These are phyloP conservation scores for Coniochaeta ligniaria DNA, from an alignment of 2,329 filamentous ascomycete genomes.

Conservation along the genomic window DNA sequence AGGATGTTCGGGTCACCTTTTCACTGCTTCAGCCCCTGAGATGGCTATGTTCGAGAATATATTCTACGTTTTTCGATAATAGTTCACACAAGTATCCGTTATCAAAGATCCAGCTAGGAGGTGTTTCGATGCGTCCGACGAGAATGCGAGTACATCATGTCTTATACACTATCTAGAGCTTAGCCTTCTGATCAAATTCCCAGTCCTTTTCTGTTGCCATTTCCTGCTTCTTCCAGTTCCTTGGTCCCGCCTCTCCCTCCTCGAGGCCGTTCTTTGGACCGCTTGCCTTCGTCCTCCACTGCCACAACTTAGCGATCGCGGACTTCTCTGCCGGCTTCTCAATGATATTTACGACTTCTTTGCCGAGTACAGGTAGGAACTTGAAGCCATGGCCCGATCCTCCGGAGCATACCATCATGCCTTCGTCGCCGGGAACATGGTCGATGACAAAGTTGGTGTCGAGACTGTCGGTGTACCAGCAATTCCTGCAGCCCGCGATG, in stretches of 20 bases:
- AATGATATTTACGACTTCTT: constrained; percentile 2
- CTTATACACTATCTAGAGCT: background rate
- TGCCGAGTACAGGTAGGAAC: constrained; percentile 24
- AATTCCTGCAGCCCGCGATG: constrained; percentile 19
- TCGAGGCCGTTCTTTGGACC: background rate
- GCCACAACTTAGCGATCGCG: background rate
- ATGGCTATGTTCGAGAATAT: no score
- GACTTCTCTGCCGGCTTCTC: background rate
- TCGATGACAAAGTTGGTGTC: constrained; percentile 27
- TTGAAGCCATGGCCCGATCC: constrained; percentile 28
- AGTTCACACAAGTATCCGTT: no score
- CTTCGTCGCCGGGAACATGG: constrained; percentile 21
- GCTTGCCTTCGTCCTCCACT: background rate
- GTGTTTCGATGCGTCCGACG: background rate
- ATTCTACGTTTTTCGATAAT: no score
- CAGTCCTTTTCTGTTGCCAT: background rate
- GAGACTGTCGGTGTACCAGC: constrained; percentile 27
- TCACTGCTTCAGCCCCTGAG: no score
- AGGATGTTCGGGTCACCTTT: no score
- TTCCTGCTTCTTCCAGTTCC: background rate
- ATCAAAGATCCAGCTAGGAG: no score
- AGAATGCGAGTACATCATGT: background rate
- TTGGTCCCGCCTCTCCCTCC: background rate
- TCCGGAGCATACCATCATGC: constrained; percentile 25
- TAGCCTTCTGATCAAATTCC: background rate